Conservation (phyloP, 83 land plant genomes). For the Thuja plicata region DNA sequence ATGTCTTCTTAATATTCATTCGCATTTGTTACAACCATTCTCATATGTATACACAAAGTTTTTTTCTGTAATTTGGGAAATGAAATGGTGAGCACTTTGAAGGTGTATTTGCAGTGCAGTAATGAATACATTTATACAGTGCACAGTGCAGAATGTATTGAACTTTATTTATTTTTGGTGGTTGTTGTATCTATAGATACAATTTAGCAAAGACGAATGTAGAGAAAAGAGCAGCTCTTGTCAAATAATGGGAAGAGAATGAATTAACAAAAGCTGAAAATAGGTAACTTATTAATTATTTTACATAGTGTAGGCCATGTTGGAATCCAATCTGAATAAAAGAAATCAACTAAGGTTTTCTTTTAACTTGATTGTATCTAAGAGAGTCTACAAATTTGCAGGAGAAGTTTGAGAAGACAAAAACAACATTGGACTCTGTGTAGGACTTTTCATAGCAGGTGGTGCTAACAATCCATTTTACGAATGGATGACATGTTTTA, state of each 20-base stretch:
- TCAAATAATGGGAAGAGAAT: conserved; percentile 90
- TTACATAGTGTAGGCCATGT: neutral
- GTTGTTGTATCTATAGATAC: conserved; percentile 29
- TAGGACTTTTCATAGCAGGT: too few relatives aligned
- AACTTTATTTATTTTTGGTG: neutral
- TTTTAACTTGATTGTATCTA: too few relatives aligned
- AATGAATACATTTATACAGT: too few relatives aligned
- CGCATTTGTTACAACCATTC: neutral
- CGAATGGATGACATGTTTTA: too few relatives aligned
- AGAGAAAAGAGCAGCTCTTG: conserved; percentile 54
- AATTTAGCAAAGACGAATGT: conserved; percentile 45
- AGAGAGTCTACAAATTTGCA: too few relatives aligned
- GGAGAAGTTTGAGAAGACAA: too few relatives aligned
- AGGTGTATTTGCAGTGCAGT: neutral
- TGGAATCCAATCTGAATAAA: too few relatives aligned
- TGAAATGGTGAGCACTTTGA: neutral
- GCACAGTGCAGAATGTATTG: neutral
- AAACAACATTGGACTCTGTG: too few relatives aligned
- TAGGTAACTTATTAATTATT: conserved; percentile 38
- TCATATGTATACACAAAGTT: neutral
- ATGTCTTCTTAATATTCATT: neutral
- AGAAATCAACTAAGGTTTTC: too few relatives aligned
- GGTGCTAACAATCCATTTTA: too few relatives aligned
- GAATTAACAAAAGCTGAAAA: too few relatives aligned
- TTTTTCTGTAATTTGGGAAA: neutral